Conservation (phyloP, 2,329 filamentous ascomycete species). For the Claviceps arundinis region DNA sequence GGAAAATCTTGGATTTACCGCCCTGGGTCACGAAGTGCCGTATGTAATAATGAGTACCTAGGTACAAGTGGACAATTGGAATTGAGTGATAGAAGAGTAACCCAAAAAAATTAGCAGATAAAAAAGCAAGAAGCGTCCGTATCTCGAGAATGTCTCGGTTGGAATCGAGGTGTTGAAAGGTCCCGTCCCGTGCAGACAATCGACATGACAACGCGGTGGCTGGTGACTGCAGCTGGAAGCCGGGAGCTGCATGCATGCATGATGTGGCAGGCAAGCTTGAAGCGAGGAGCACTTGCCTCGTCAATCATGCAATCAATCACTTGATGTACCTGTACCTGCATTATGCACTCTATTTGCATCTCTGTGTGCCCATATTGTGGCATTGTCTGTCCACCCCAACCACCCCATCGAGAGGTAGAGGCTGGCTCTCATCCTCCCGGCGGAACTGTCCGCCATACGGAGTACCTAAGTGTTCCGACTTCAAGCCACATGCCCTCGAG, state of each 20-base stretch:
- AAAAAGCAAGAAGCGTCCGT: background rate
- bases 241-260: background rate
- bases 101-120: background rate
- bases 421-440: too few species aligned
- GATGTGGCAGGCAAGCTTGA: background rate
- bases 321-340: background rate
- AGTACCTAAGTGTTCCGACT: too few species aligned
- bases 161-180: background rate
- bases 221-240: background rate
- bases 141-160: background rate
- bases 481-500: too few species aligned
- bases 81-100: background rate
- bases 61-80: background rate
- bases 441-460: too few species aligned
- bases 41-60: background rate
- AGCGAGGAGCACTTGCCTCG: background rate
- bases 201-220: background rate
- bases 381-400: too few species aligned
- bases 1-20: background rate
- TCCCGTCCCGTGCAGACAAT: background rate
- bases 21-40: background rate
- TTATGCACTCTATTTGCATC: too few species aligned
- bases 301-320: background rate
- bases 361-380: too few species aligned
- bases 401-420: too few species aligned